A percentile compares a stretch with the other conserved stretches of the same genome.
Conservation (phyloP, 345 rosid species). For the Hibiscus tridactylites region DNA sequence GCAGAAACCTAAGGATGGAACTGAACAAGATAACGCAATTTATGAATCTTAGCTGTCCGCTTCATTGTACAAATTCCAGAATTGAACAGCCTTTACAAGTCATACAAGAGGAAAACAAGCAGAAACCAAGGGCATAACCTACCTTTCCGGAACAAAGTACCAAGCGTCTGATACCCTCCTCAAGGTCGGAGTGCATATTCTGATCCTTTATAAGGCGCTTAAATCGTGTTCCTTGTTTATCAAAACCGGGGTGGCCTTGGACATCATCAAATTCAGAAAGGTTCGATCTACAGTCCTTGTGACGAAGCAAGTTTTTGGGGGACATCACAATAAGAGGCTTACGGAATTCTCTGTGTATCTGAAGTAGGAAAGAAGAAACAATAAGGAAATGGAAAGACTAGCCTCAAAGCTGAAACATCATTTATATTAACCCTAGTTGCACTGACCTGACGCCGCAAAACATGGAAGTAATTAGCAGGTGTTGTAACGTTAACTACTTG, state of each 20-base stretch:
- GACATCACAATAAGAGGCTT: conserved; percentile 84
- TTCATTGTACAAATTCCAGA: background rate
- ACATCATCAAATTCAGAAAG: conserved; percentile 92
- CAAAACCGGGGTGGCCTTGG: conserved; percentile 92
- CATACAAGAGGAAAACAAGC: background rate
- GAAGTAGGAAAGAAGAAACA: conserved; percentile 8
- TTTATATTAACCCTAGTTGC: conserved; percentile 1
- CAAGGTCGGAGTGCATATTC: conserved; percentile 59
- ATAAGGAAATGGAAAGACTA: background rate
- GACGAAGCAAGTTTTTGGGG: conserved; percentile 89
- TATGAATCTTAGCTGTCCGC: background rate
- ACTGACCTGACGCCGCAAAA: conserved; percentile 66
- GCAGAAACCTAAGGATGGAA: background rate
- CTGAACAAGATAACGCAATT: background rate
- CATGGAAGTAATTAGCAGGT: conserved; percentile 87
- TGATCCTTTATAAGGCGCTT: conserved; percentile 36
- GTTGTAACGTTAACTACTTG: conserved; percentile 87
- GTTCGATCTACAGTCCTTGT: conserved; percentile 88
- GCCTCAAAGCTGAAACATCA: background rate
- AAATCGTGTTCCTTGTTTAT: conserved; percentile 93
- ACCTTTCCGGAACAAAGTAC: conserved; percentile 96
- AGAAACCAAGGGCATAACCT: background rate
- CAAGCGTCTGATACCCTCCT: conserved; percentile 76
- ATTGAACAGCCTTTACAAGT: background rate
- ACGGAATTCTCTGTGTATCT: conserved; percentile 89